A percentile compares a stretch with the other conserved stretches of the same genome.
These are phyloP conservation scores for Anethum foeniculum DNA, from an alignment of 140 eudicot genomes.

Conservation along the genomic window DNA sequence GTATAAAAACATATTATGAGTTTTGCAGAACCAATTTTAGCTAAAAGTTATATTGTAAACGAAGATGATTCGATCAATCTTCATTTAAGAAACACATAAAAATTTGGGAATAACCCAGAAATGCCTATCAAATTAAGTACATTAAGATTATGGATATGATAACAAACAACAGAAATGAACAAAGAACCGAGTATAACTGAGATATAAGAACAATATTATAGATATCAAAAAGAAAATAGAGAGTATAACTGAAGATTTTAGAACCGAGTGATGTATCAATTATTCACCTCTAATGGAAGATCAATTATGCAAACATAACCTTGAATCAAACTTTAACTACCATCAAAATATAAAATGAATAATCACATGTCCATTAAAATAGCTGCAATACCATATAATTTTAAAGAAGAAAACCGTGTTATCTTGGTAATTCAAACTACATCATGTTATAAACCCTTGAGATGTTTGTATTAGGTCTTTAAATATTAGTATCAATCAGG, in stretches of 20 bases:
- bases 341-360: not conserved
- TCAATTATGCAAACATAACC: not conserved
- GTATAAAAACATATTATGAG: not conserved
- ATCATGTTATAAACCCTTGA: not conserved
- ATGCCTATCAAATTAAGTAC: not conserved
- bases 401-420: not conserved
- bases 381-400: not conserved
- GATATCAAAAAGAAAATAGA: not conserved
- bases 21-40: not conserved
- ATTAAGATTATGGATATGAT: not conserved
- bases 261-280: not conserved
- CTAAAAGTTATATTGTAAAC: not conserved
- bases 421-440: not conserved
- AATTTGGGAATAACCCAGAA: not conserved
- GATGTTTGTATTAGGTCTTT: not conserved
- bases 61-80: not conserved
- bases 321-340: not conserved
- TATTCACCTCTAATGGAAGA: not conserved
- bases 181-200: not conserved
- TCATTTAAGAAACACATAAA: not conserved
- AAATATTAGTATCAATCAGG: too few relatives aligned
- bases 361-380: not conserved
- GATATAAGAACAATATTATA: not conserved
- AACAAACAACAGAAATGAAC: not conserved
- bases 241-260: not conserved